Evolutionary conservation across 129 eudicot genomes (phyloP), one percentile per base, ranked within the genome.

Genomic region (Flaveria robusta): DNA sequence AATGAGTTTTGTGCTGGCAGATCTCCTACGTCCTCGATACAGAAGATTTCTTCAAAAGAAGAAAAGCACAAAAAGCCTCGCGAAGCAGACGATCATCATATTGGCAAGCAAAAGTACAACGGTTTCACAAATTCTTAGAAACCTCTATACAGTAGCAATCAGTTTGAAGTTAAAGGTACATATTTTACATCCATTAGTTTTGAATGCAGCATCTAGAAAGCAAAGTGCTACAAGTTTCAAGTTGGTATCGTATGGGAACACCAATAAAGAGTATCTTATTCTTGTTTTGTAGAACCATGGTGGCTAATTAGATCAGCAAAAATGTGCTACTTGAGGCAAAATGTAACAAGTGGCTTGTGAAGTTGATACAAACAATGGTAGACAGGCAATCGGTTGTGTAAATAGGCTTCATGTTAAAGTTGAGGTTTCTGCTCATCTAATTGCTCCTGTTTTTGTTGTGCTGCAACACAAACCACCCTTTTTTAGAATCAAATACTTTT

Each of bases 21-120:
- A 94, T 94, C 76, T 94, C 96, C 3, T 94, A 94, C 72, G 98
- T 91, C 54, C 93, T 94, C 5, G 98, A 94, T 78, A 91, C 98
- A 10, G 97, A 91, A 81, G 98, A 94, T 82, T 81, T 79, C 73
- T 87, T 91, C n/a, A 66, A 82, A 76, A 85, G 82, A 83, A 83
- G 85, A 70, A 83, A 77, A 71, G 55, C 82, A 75, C 66, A 58
- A n/a, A 29, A 59, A 26, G 68, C 77, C 58, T 47, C 41, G 0
- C 56, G 71, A 58, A 22, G 68, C 79, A 78, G 42, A 71, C 37
- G 39, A 66, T 76, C 77, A 10, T 42, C 85, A 29, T 63, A 65
- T 12, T 12, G 68, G 64, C 89, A 74, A 51, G 69, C 87, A 66
- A 86, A 80, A 71, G 85, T 89, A 59, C 79, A 87, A 70, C 86